phyloP scores from a whole-genome alignment of 495 filamentous ascomycete species.

The Hyaloscypha bicolor region DNA sequence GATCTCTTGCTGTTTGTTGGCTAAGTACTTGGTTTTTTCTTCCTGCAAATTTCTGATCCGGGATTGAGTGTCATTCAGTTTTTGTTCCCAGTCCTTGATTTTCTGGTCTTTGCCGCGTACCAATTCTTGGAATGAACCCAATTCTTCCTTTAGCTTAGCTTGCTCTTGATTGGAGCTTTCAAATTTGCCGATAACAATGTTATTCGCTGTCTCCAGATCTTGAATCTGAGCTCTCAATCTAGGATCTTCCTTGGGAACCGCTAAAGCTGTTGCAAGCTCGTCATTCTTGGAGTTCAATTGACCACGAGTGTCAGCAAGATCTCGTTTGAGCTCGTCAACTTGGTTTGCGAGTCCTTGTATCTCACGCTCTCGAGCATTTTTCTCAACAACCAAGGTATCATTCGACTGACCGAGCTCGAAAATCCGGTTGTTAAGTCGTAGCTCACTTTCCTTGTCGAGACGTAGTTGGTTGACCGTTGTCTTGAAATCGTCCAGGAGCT shows the following conservation, averaged over 20 bases:
- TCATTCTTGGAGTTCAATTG: constrained; percentile 21
- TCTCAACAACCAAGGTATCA: constrained; percentile 7
- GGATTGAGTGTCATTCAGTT: constrained; percentile 28
- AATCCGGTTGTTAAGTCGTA: constrained; percentile 22
- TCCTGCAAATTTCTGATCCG: constrained; percentile 21
- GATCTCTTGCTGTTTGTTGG: constrained; percentile 6
- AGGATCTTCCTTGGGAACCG: constrained; percentile 18
- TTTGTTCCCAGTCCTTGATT: constrained; percentile 29
- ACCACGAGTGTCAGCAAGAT: constrained; percentile 28
- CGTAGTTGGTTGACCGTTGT: constrained; percentile 18
- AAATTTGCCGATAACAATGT: constrained; percentile 21
- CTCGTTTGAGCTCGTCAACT: constrained; percentile 29
- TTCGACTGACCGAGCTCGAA: constrained; percentile 23
- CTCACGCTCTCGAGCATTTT: constrained; percentile 13
- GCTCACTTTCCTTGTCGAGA: constrained; percentile 20
- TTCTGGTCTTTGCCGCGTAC: constrained; percentile 29
- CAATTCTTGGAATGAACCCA: constrained; percentile 24
- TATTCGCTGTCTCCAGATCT: constrained; percentile 21
- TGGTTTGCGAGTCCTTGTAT: constrained; percentile 23
- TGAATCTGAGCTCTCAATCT: constrained; percentile 13
- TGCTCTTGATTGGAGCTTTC: constrained; percentile 28
- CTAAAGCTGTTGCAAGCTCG: constrained; percentile 23
- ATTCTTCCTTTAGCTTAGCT: constrained; percentile 26
- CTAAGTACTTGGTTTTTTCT: constrained; percentile 22
- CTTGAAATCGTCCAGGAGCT: constrained; percentile 23